Percentiles rank a stretch among this genome's conserved stretches.
Evolutionary conservation across 192 early-diverging fungal genomes (phyloP).

Genomic region (Obelidium mucronatum): DNA sequence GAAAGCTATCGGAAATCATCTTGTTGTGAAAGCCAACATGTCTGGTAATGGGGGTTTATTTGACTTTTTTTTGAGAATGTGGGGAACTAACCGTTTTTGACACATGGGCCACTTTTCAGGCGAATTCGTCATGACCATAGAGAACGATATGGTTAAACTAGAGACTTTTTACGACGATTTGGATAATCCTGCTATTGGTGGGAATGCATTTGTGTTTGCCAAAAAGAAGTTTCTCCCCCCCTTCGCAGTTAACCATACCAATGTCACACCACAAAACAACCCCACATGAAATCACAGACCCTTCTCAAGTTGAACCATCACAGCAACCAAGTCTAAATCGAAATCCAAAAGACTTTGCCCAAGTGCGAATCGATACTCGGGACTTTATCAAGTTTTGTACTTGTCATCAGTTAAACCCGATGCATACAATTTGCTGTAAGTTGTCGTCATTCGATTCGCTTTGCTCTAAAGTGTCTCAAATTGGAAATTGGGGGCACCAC

Average conservation of each 20-base stretch:
- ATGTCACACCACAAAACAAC: conserved; percentile 22
- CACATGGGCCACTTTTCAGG: conserved; percentile 44
- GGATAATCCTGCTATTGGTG: conserved; percentile 66
- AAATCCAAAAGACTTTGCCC: conserved; percentile 63
- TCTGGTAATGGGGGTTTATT: background rate
- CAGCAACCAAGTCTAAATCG: conserved; percentile 30
- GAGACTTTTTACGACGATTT: conserved; percentile 68
- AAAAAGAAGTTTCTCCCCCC: conserved; percentile 28
- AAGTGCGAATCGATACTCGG: conserved; percentile 70
- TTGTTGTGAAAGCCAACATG: conserved; percentile 76
- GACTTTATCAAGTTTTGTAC: conserved; percentile 83
- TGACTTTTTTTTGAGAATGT: background rate
- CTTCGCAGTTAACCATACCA: too few relatives aligned
- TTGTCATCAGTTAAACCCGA: conserved; percentile 77
- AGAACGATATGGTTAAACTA: conserved; percentile 64
- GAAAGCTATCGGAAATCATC: conserved; percentile 62
- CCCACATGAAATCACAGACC: conserved; percentile 33
- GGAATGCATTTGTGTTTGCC: conserved; percentile 2
- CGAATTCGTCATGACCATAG: conserved; percentile 64
- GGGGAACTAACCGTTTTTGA: background rate
- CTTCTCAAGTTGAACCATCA: conserved; percentile 42
- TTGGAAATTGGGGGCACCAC: too few relatives aligned
- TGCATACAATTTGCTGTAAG: conserved; percentile 80
- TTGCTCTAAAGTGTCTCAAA: too few relatives aligned
- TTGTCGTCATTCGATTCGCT: background rate